Evolutionary conservation across 2,329 filamentous ascomycete species (phyloP), one percentile per base, ranked within the genome.

Genomic region (Hymenoscyphus repandus): DNA sequence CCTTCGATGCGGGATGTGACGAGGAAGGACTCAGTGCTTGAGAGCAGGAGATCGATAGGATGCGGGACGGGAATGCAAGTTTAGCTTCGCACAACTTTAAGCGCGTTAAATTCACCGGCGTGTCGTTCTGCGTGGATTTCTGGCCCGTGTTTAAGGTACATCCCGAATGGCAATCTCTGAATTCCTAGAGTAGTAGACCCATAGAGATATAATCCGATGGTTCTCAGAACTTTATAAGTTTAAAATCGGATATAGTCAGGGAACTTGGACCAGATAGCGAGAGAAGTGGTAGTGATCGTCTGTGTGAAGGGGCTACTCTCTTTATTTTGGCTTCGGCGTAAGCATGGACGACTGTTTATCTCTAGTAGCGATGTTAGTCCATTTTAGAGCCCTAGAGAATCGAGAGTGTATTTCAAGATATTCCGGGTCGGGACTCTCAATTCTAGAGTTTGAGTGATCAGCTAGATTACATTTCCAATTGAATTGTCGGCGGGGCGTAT

Each of bases 111-210:
- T 43, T 55, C 53, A 27, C 39, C 15, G 12, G 31, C 41, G 41
- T 52, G 49, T 32, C 46, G 39, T 32, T 39, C 32, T 44, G 33
- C 15, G 20, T 50, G 17, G 12, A 22, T 33, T 45, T 43, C 42
- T 27, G 38, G 42, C 3, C 46, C 53, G 27, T 52, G 20, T 45
- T 55, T 55, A n/a, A 55, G 43, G 33, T 52, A 55, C 49, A 55
- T 52, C 7, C 43, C 50, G 15, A 52, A 55, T 18, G 53, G 53
- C n/a, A 55, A 38, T 47, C 49, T 45, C 34, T 55, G 53, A 12
- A 55, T 30, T 36, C 47, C 37, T 2, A 5, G 42, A 1, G 17
- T 48, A 31, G 22, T 37, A 31, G 31, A 13, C 38, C 37, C 49
- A 32, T 54, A 54, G 2, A 51, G 18, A 45, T 43, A 44, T 32